phyloP scores from a whole-genome alignment of 352 stramenopile genomes.

The Peronospora farinosa region DNA sequence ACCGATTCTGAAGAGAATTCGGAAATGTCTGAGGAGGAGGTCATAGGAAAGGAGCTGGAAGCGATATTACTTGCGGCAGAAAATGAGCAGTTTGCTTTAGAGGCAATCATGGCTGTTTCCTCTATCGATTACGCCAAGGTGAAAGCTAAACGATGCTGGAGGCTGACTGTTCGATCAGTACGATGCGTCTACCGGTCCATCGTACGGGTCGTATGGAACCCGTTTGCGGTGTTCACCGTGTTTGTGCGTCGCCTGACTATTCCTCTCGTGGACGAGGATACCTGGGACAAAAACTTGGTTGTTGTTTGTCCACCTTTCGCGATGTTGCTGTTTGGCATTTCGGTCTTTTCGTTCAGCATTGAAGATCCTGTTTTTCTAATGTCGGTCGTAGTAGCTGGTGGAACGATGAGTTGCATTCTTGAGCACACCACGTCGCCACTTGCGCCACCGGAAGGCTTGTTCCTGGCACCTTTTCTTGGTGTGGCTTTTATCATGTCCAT shows the following conservation, averaged over 20 bases:
- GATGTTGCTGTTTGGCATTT: slow-evolving; percentile 48
- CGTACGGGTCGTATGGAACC: slow-evolving; percentile 54
- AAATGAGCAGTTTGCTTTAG: slow-evolving; percentile 18
- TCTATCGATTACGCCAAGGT: slow-evolving; percentile 15
- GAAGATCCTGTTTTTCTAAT: slow-evolving; percentile 43
- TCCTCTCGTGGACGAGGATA: slow-evolving; percentile 71
- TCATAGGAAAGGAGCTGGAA: slow-evolving; percentile 12
- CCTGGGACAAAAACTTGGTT: slow-evolving; percentile 70
- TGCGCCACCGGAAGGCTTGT: slow-evolving; percentile 41
- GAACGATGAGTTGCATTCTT: slow-evolving; percentile 36
- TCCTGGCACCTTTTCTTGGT: slow-evolving; percentile 51
- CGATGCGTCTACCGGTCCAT: slow-evolving; percentile 31
- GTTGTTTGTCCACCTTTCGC: slow-evolving; percentile 60
- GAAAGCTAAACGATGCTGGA: slow-evolving; percentile 23
- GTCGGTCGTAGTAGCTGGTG: slow-evolving; percentile 37
- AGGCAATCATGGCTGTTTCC: slow-evolving; percentile 14
- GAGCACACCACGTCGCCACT: slow-evolving; percentile 40
- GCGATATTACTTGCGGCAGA: slow-evolving; percentile 14
- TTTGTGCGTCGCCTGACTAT: slow-evolving; percentile 70
- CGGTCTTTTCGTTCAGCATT: slow-evolving; percentile 47
- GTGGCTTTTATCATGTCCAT: slow-evolving; percentile 82
- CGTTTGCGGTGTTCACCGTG: slow-evolving; percentile 59
- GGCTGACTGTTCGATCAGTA: slow-evolving; percentile 8
- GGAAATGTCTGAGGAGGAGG: slow-evolving; percentile 21
- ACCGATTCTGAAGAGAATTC: slow-evolving; percentile 13